A percentile compares a stretch with the other conserved stretches of the same genome.
Conservation (phyloP, 164 flowering plant genomes). For the Chloranthus sessilifolius region DNA sequence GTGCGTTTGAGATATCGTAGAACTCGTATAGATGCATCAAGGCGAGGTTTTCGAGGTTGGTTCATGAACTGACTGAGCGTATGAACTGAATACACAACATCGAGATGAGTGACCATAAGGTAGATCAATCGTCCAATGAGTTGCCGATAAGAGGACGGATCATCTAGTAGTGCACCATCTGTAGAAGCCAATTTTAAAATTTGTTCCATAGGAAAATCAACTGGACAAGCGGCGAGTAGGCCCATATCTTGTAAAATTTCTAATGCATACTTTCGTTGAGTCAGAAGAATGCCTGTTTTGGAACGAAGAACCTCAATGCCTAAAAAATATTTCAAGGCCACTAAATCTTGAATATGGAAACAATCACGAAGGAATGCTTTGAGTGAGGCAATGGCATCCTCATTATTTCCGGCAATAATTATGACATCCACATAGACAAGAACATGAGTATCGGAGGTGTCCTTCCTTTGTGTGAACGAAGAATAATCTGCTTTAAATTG, state of each 20-base stretch:
- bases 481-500: not conserved
- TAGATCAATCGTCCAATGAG: not conserved
- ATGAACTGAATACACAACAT: not conserved
- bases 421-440: not conserved
- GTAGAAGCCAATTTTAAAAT: not conserved
- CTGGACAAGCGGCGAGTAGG: not conserved
- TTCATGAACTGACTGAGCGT: not conserved
- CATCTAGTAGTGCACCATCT: not conserved
- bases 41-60: not conserved
- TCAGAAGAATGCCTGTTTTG: not conserved
- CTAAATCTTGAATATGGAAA: not conserved
- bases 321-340: not conserved
- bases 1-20: not conserved
- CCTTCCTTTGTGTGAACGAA: too few relatives aligned
- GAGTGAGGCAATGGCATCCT: not conserved
- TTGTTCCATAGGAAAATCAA: constrained; percentile 1
- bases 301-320: not conserved
- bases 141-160: not conserved
- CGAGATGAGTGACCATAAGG: not conserved
- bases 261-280: not conserved
- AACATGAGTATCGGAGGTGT: not conserved
- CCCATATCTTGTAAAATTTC: constrained; percentile 1
- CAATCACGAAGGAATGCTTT: not conserved
- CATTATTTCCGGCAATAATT: not conserved
- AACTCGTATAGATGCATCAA: not conserved